Percentiles rank a stretch among this genome's conserved stretches.
phyloP scores from a whole-genome alignment of 2,329 filamentous ascomycete genomes.

The Cryoendolithus antarcticus region DNA sequence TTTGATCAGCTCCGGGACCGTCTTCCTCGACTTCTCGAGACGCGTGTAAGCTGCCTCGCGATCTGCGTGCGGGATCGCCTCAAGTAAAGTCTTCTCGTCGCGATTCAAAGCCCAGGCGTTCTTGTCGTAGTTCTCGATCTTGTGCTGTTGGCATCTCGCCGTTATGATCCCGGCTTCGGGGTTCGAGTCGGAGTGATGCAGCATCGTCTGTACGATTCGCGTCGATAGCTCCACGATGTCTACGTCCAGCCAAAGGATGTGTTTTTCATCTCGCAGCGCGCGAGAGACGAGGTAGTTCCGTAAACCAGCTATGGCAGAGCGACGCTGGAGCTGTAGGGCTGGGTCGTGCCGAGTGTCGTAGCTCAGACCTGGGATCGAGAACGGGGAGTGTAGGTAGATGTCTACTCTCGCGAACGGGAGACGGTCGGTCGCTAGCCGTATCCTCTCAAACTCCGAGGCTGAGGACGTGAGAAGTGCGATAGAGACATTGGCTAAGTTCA shows the following conservation, averaged over 20 bases:
- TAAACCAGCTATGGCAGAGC: constrained; percentile 18
- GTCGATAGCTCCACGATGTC: constrained; percentile 24
- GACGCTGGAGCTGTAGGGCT: constrained; percentile 11
- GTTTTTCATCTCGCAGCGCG: constrained; percentile 20
- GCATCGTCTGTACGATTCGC: constrained; percentile 22
- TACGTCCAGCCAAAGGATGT: constrained; percentile 27
- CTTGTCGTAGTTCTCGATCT: constrained; percentile 25
- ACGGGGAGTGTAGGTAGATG: constrained; percentile 3
- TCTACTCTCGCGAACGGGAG: constrained; percentile 6
- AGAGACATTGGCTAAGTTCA: constrained; percentile 6
- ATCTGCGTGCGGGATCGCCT: constrained; percentile 2
- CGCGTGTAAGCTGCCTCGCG: constrained; percentile 2
- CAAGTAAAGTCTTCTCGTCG: no score
- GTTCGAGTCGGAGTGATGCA: constrained; percentile 15
- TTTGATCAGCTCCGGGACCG: constrained; percentile 11
- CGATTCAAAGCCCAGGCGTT: constrained; percentile 20
- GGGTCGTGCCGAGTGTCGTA: constrained; percentile 10
- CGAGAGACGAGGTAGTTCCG: constrained; percentile 25
- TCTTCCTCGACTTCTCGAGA: constrained; percentile 5
- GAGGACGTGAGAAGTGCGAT: constrained; percentile 9
- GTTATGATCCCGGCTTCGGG: constrained; percentile 23
- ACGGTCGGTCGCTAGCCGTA: constrained; percentile 2
- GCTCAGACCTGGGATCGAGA: constrained; percentile 1
- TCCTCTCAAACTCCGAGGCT: constrained; percentile 4
- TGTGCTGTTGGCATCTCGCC: constrained; percentile 21